Evolutionary conservation across 2,329 filamentous ascomycete genomes (phyloP).

Genomic region (Calonectria henricotiae): DNA sequence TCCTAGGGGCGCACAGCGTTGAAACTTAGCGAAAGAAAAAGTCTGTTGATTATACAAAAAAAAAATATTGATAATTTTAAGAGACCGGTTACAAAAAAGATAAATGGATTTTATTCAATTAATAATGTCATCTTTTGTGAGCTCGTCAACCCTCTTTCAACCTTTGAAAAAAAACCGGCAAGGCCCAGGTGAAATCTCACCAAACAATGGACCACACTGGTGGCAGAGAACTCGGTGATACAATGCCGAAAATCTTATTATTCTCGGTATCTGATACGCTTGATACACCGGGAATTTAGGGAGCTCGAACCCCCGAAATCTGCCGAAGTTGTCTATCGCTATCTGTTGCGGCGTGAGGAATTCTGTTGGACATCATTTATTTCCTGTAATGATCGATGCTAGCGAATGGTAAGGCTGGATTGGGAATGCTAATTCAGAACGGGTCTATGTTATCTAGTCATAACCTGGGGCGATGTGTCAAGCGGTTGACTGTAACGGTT

Average conservation of each 20-base stretch:
- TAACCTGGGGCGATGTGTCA: conserved; percentile 22
- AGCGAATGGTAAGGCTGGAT: not conserved
- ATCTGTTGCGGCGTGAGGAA: conserved; percentile 6
- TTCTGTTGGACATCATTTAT: conserved; percentile 6
- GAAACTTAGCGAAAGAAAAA: conserved; percentile 53
- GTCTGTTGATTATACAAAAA: conserved; percentile 47
- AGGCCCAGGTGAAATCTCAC: no score
- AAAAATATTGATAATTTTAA: conserved; percentile 47
- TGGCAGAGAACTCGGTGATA: not conserved
- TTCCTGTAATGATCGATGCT: not conserved
- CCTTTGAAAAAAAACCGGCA: no score
- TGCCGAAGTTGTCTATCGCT: conserved; percentile 6
- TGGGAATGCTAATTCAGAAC: not conserved
- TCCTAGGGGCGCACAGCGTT: conserved; percentile 49
- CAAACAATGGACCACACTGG: no score
- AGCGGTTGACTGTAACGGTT: conserved; percentile 23
- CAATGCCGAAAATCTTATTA: not conserved
- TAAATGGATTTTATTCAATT: conserved; percentile 44
- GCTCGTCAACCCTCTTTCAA: conserved; percentile 4
- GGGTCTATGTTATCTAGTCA: conserved; percentile 14
- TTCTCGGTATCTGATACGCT: not conserved
- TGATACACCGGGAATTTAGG: not conserved
- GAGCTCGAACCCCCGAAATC: not conserved
- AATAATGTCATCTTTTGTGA: conserved; percentile 48
- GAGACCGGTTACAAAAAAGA: conserved; percentile 43